Base-by-base conservation (phyloP, 192 early-diverging fungal species). In the Phycomyces blakesleeanus region DNA sequence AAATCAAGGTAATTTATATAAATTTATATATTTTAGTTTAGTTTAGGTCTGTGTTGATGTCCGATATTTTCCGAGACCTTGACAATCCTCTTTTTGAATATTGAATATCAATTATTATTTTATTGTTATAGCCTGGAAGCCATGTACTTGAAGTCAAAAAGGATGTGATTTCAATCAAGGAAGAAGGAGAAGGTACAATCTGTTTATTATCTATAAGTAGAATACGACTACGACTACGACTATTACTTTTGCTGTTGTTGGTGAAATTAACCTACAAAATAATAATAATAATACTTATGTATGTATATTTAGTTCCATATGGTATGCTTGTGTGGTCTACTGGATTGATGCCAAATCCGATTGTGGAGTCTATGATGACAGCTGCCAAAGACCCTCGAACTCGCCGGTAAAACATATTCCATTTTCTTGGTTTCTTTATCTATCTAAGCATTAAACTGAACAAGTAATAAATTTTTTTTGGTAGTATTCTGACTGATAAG, bases 281-380 rank as follows among this genome's bases (percentile, higher is more conserved):
- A 10, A 14, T 41, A 41, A 10, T 10, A 41, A 41, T 6, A 10
- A 41, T 41, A 41, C 40, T 41, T 14, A 27, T 24, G 20, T 40
- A 52, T 41, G 12, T 47, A 1, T 5, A 1, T 49, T 18, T 41
- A 76, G 69, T 83, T 16, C 83, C 89, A 14, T 91, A 84, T 62
- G 89, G 89, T 9, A 80, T 79, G 57, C 74, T 89, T 3, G 83
- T 91, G 10, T 89, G 89, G 89, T 81, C 89, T 0, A 89, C 91
- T 20, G 93, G 93, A 0, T 68, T 91, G 44, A 86, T 81, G 26
- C 79, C 83, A 26, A 82, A 80, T 39, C 76, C 82, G 47, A 73
- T 85, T 66, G 81, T 82, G 24, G 83, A 74, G 51, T 83, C 71
- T 18, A 75, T 85, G 64, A 74, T 66, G 9, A 63, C 62, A 52